These are phyloP conservation scores for Pelagophyceae sp. DNA, from an alignment of 352 stramenopile species.

Conservation along the genomic window DNA sequence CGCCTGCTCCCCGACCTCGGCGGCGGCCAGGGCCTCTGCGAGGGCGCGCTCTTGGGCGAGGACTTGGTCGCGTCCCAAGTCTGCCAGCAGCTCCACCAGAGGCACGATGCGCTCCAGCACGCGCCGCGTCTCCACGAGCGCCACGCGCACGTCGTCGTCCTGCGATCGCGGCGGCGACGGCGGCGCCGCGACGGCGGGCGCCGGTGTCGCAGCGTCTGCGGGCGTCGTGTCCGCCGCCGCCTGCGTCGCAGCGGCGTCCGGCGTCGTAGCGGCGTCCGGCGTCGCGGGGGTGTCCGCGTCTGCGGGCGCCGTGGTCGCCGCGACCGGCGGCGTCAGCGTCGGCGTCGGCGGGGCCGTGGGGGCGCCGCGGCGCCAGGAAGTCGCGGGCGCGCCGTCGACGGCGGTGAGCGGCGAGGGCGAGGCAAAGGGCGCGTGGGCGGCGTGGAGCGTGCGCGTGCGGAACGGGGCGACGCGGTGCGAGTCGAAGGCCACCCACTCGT, in stretches of 20 bases:
- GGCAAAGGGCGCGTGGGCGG: constrained; percentile 24
- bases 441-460: constrained; percentile 73
- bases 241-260: background rate
- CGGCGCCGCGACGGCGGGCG: background rate
- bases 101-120: constrained; percentile 27
- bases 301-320: constrained; percentile 2
- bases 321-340: no score
- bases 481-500: constrained; percentile 91
- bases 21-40: no score
- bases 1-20: background rate
- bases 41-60: background rate
- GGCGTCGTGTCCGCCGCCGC: background rate
- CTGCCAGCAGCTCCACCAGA: constrained; percentile 27
- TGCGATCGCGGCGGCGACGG: background rate
- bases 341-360: background rate
- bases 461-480: constrained; percentile 87
- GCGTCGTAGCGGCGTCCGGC: background rate
- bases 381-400: constrained; percentile 25
- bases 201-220: background rate
- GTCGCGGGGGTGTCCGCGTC: background rate
- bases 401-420: constrained; percentile 28
- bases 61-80: background rate
- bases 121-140: constrained; percentile 36
- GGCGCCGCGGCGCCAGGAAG: constrained; percentile 2
- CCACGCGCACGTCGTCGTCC: constrained; percentile 32